Conservation (phyloP, 2,329 filamentous ascomycete species). For the Xylariaceae sp. region DNA sequence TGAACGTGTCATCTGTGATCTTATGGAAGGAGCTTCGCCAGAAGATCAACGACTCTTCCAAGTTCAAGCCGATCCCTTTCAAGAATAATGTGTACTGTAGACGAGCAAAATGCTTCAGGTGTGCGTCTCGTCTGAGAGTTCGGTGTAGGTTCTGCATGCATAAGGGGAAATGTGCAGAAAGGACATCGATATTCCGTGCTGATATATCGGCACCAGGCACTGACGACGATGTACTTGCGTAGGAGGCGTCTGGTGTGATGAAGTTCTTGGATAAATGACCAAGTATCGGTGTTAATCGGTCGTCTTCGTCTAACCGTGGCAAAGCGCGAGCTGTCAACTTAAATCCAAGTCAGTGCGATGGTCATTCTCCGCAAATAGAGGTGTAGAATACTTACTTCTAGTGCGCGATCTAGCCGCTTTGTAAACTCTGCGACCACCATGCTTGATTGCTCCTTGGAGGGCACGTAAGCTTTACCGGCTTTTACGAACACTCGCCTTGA, state of each 20-base stretch:
- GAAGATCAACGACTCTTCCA: slow-evolving; percentile 92
- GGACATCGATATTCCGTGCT: slow-evolving; percentile 78
- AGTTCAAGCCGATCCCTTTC: slow-evolving; percentile 88
- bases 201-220: slow-evolving; percentile 76
- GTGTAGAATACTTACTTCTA: slow-evolving; percentile 66
- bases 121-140: slow-evolving; percentile 82
- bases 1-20: slow-evolving; percentile 92
- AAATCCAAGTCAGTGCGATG: slow-evolving; percentile 16
- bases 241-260: slow-evolving; percentile 85
- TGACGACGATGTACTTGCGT: slow-evolving; percentile 69
- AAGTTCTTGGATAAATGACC: slow-evolving; percentile 94
- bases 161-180: slow-evolving; percentile 83
- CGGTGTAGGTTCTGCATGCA: slow-evolving; percentile 95
- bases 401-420: slow-evolving; percentile 75
- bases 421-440: slow-evolving; percentile 92
- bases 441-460: slow-evolving; percentile 82
- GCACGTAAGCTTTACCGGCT: slow-evolving; percentile 89
- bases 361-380: slow-evolving; percentile 10
- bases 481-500: slow-evolving; percentile 76
- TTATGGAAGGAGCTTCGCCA: slow-evolving; percentile 88
- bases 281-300: slow-evolving; percentile 75
- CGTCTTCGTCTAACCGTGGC: slow-evolving; percentile 93
- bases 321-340: slow-evolving; percentile 92
- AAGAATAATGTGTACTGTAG: slow-evolving; percentile 96
- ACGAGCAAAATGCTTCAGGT: slow-evolving; percentile 92